These are phyloP conservation scores for Teunomyces kruisii DNA, from an alignment of 805 yeast genomes.

Conservation along the genomic window DNA sequence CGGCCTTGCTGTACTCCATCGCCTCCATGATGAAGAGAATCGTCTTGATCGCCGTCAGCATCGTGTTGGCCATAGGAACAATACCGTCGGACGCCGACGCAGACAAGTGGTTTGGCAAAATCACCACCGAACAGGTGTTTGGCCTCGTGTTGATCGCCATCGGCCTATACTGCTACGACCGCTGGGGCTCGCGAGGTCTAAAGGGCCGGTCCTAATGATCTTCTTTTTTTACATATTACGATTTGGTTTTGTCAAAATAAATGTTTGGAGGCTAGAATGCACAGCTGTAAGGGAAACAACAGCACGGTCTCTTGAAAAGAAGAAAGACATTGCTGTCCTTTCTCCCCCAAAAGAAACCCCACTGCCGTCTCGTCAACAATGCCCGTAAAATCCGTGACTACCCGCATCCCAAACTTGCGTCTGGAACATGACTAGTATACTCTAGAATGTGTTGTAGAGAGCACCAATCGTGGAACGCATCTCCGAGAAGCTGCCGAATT, in stretches of 20 bases:
- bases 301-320: not conserved
- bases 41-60: conserved; percentile 77
- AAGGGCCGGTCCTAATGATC: conserved; percentile 5
- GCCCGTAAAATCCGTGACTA: conserved; percentile 46
- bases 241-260: conserved; percentile 4
- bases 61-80: conserved; percentile 48
- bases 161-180: conserved; percentile 64
- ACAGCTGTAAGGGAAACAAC: conserved; percentile 21
- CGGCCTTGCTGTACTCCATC: conserved; percentile 82
- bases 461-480: conserved; percentile 37
- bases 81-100: conserved; percentile 9
- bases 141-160: conserved; percentile 53
- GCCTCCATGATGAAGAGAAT: conserved; percentile 88
- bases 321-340: not conserved
- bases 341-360: not conserved
- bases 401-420: conserved; percentile 17
- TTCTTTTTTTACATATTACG: conserved; percentile 6
- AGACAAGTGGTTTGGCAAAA: conserved; percentile 27
- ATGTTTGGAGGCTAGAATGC: conserved; percentile 49
- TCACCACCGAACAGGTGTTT: conserved; percentile 44
- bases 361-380: conserved; percentile 22
- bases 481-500: conserved; percentile 21
- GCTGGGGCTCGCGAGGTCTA: conserved; percentile 49
- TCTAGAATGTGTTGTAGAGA: conserved; percentile 53
- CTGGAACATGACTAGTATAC: conserved; percentile 34